Conservation (phyloP, 768 basidiomycete genomes). For the Leccinum ochraceum region DNA sequence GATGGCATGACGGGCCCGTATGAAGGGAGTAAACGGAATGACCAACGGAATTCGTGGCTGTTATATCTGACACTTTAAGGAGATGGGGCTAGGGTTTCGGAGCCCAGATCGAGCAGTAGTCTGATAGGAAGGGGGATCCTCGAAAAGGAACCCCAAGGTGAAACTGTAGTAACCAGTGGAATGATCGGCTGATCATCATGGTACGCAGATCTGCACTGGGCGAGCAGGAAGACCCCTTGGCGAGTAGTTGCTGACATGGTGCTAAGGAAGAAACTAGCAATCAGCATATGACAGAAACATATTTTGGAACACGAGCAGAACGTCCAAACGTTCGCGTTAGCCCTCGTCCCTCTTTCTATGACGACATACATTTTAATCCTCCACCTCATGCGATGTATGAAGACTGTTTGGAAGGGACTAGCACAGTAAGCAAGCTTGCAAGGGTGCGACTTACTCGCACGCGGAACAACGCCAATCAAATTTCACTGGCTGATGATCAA, state of each 20-base stretch:
- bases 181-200: not conserved
- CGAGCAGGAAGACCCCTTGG: not conserved
- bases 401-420: not conserved
- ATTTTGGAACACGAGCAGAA: not conserved
- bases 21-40: not conserved
- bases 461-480: not conserved
- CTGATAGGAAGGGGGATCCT: not conserved
- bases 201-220: not conserved
- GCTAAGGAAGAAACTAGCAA: not conserved
- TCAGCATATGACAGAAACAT: not conserved
- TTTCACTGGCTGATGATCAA: not conserved
- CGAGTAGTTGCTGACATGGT: not conserved
- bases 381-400: too few species aligned
- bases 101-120: not conserved
- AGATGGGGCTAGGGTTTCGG: not conserved
- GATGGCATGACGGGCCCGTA: conserved; percentile 6
- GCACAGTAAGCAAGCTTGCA: not conserved
- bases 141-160: not conserved
- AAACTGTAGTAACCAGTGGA: not conserved
- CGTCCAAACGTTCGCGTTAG: not conserved
- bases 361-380: not conserved
- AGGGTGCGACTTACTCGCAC: not conserved
- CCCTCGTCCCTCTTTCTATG: not conserved
- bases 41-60: too few species aligned
- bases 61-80: not conserved